Percentiles rank a stretch among this genome's conserved stretches.
phyloP scores from a whole-genome alignment of 2,329 filamentous ascomycete species.

The Periglandula ipomoeae region DNA sequence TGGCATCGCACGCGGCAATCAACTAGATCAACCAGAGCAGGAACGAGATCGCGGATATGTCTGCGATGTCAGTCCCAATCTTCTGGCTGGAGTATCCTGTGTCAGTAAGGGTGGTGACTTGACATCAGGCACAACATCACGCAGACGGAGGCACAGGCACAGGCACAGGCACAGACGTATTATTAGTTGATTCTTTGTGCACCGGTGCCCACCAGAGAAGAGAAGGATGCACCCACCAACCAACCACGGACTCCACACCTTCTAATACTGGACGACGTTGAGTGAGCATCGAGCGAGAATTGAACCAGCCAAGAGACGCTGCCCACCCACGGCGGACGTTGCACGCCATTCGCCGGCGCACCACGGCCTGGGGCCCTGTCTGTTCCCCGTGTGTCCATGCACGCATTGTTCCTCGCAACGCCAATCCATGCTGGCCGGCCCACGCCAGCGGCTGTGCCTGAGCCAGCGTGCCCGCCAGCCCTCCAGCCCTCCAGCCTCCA shows the following conservation, averaged over 20 bases:
- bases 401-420: slow-evolving; percentile 1
- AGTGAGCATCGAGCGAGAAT: not conserved
- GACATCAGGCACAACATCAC: too few species aligned
- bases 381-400: not conserved
- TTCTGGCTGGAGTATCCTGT: too few species aligned
- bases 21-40: too few species aligned
- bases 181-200: too few species aligned
- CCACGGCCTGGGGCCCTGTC: too few species aligned
- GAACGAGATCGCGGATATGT: too few species aligned
- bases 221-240: not conserved
- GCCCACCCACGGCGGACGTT: not conserved
- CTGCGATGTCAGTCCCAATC: too few species aligned
- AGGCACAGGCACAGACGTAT: too few species aligned
- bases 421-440: not conserved
- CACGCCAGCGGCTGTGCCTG: not conserved
- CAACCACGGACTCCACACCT: not conserved
- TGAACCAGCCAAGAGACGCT: not conserved
- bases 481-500: too few species aligned
- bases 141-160: too few species aligned
- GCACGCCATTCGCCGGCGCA: not conserved
- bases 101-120: too few species aligned
- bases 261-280: not conserved
- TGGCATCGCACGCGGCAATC: not conserved
- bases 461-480: not conserved
- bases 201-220: too few species aligned